Conservation (phyloP, 805 yeast species). For the Maudiozyma serrabonitensis region DNA sequence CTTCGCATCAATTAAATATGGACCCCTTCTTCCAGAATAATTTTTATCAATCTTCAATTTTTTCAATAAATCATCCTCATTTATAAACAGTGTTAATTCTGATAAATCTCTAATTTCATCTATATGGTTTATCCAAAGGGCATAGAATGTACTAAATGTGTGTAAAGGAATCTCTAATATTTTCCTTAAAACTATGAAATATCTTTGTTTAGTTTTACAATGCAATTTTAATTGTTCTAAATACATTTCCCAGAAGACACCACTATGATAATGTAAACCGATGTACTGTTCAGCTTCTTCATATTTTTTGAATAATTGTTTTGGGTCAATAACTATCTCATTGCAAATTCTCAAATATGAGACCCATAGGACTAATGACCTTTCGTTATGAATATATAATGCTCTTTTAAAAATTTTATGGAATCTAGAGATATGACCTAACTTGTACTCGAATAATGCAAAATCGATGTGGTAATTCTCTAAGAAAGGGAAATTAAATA, state of each 20-base stretch:
- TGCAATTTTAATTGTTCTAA: slow-evolving; percentile 20
- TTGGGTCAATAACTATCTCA: slow-evolving; percentile 16
- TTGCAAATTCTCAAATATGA: slow-evolving; percentile 25
- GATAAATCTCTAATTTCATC: slow-evolving; percentile 22
- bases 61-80: slow-evolving; percentile 17
- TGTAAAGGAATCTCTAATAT: slow-evolving; percentile 25
- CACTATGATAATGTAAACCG: slow-evolving; percentile 28
- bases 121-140: slow-evolving; percentile 23
- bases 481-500: slow-evolving; percentile 24
- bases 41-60: slow-evolving; percentile 18
- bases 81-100: slow-evolving; percentile 17
- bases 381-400: slow-evolving; percentile 17
- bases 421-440: slow-evolving; percentile 21
- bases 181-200: slow-evolving; percentile 22
- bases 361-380: slow-evolving; percentile 27
- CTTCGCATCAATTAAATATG: slow-evolving; percentile 29
- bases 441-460: slow-evolving; percentile 26
- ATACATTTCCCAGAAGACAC: slow-evolving; percentile 30
- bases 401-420: slow-evolving; percentile 21
- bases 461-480: slow-evolving; percentile 29
- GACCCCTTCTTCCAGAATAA: slow-evolving; percentile 22
- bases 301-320: slow-evolving; percentile 21
- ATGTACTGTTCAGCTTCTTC: slow-evolving; percentile 24
- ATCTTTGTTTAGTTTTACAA: slow-evolving; percentile 14
- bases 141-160: slow-evolving; percentile 25